phyloP scores from a whole-genome alignment of 805 yeast genomes.

The Middelhovenomyces tepae region DNA sequence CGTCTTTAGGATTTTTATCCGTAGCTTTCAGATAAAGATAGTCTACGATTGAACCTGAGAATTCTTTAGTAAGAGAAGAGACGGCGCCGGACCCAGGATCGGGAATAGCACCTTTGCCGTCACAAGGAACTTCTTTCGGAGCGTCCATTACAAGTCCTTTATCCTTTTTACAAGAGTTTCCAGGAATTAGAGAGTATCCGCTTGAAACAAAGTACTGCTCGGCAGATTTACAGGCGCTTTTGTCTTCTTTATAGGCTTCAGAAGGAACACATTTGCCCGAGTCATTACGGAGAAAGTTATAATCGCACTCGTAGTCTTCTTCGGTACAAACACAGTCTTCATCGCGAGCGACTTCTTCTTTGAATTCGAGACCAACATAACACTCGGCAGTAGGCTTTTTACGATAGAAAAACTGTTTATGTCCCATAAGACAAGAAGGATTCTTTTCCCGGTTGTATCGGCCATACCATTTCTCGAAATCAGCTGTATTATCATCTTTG shows the following conservation, averaged over 20 bases:
- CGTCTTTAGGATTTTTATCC: conserved; percentile 39
- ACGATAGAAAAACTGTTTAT: conserved; percentile 50
- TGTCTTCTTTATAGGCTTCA: conserved; percentile 21
- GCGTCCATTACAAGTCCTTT: conserved; percentile 21
- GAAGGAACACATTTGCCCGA: conserved; percentile 43
- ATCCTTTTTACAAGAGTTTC: conserved; percentile 35
- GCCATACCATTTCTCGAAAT: conserved; percentile 60
- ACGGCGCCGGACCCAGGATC: conserved; percentile 30
- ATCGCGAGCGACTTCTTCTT: conserved; percentile 34
- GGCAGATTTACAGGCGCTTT: conserved; percentile 22
- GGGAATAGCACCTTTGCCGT: conserved; percentile 27
- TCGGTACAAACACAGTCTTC: conserved; percentile 56
- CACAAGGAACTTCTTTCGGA: conserved; percentile 25
- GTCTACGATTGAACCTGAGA: conserved; percentile 45
- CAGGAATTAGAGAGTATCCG: conserved; percentile 37
- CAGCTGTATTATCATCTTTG: conserved; percentile 35
- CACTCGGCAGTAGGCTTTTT: conserved; percentile 61
- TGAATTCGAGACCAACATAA: conserved; percentile 36
- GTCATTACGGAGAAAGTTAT: conserved; percentile 33
- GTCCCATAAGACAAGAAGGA: conserved; percentile 58
- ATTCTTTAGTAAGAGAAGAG: conserved; percentile 31
- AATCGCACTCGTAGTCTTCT: conserved; percentile 64
- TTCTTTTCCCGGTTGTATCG: conserved; percentile 26
- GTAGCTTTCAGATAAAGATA: conserved; percentile 57
- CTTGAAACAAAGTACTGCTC: conserved; percentile 26